Conservation (phyloP, 2,329 filamentous ascomycete species). For the Alternaria consortialis region DNA sequence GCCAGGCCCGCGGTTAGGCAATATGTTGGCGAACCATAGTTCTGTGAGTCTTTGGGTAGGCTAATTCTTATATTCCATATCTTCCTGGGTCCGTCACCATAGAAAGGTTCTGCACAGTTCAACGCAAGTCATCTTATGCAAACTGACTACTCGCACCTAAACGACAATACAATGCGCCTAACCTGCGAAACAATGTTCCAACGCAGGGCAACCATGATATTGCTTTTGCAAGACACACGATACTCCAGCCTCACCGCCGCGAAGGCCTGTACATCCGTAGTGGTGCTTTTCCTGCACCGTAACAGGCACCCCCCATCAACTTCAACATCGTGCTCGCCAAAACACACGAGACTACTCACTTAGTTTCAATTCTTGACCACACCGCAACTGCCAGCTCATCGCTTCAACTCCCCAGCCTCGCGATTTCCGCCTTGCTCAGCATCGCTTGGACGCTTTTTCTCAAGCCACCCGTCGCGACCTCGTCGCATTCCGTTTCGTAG, state of each 20-base stretch:
- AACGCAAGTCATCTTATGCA: neutral
- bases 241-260: slow-evolving; percentile 4
- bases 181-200: neutral
- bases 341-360: neutral
- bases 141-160: neutral
- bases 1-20: neutral
- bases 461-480: neutral
- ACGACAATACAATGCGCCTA: neutral
- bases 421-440: neutral
- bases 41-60: neutral
- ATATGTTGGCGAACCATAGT: slow-evolving; percentile 10
- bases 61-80: neutral
- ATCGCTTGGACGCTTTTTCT: neutral
- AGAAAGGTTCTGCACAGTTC: neutral
- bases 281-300: neutral
- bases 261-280: neutral
- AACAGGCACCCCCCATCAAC: neutral
- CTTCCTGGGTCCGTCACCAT: neutral
- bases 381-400: slow-evolving; percentile 2
- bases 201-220: neutral
- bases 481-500: neutral
- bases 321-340: neutral
- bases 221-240: neutral
- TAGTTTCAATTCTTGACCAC: neutral
- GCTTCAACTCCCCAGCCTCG: neutral